Evolutionary conservation across 495 filamentous ascomycete genomes (phyloP).

Genomic region (Penicillium diatomitis): DNA sequence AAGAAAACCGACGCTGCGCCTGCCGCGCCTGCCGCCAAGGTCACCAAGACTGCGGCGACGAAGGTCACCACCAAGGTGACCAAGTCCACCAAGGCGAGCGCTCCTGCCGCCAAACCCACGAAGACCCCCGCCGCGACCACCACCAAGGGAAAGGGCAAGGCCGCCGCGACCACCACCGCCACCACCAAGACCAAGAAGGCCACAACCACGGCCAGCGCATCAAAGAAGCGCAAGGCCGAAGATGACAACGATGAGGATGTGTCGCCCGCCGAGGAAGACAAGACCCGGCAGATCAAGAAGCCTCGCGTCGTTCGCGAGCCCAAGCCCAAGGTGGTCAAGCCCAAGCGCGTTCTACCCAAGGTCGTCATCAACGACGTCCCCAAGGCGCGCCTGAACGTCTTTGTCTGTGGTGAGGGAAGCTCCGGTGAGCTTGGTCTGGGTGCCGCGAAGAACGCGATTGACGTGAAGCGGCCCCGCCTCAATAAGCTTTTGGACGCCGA

Average conservation of each 20-base stretch:
- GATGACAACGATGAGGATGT: neutral
- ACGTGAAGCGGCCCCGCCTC: constrained; percentile 60
- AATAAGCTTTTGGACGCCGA: constrained; percentile 50
- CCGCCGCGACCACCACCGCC: constrained; percentile 3
- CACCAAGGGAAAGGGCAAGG: constrained; percentile 3
- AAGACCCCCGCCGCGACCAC: constrained; percentile 5
- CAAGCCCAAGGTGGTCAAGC: constrained; percentile 16
- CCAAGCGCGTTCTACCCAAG: constrained; percentile 17
- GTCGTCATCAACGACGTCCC: constrained; percentile 37
- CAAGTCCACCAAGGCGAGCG: neutral
- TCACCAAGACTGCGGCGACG: constrained; percentile 3
- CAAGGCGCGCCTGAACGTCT: constrained; percentile 49
- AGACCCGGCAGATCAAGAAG: constrained; percentile 21
- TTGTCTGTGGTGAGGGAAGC: constrained; percentile 60
- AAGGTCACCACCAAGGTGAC: neutral
- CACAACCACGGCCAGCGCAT: constrained; percentile 3
- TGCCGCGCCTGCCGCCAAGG: neutral
- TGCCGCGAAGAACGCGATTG: constrained; percentile 47
- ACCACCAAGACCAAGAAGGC: neutral
- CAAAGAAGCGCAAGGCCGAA: constrained; percentile 36
- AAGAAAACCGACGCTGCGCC: constrained; percentile 10
- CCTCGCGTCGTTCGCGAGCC: constrained; percentile 7
- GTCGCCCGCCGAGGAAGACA: constrained; percentile 14
- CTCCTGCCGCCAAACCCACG: constrained; percentile 6
- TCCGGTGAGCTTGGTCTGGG: constrained; percentile 61